Conservation (phyloP, 768 basidiomycete genomes). For the Roridomyces roridus region DNA sequence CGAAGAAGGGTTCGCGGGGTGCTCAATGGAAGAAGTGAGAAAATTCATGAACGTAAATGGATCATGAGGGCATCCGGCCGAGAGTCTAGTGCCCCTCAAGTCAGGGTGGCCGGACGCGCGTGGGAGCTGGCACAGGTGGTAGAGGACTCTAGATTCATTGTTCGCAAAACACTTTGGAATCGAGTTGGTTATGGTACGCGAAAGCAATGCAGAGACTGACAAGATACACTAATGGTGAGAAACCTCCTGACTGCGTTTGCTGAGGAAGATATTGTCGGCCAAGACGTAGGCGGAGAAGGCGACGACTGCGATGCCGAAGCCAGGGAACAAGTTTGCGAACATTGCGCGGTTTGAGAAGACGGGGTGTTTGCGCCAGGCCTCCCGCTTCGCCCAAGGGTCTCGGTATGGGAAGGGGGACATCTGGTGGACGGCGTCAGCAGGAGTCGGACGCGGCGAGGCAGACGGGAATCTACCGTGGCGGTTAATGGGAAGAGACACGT, state of each 20-base stretch:
- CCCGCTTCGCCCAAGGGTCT: constrained; percentile 94
- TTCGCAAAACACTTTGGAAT: constrained; percentile 1
- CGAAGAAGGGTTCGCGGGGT: too few relatives aligned
- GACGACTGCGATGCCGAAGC: constrained; percentile 90
- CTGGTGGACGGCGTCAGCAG: constrained; percentile 19
- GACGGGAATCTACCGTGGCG: constrained; percentile 5
- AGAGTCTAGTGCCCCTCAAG: too few relatives aligned
- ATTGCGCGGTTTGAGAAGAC: constrained; percentile 86
- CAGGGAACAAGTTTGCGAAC: constrained; percentile 92
- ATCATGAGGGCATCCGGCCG: too few relatives aligned
- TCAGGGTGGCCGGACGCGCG: too few relatives aligned
- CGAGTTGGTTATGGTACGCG: background rate
- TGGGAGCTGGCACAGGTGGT: too few relatives aligned
- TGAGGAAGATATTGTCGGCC: constrained; percentile 74
- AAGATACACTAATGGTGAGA: constrained; percentile 32
- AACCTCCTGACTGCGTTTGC: constrained; percentile 34
- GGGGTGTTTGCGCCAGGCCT: constrained; percentile 92
- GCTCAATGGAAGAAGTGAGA: too few relatives aligned
- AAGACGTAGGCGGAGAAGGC: constrained; percentile 93
- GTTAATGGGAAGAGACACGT: background rate
- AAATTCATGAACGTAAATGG: too few relatives aligned
- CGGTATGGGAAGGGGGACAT: constrained; percentile 80
- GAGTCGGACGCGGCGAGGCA: too few relatives aligned
- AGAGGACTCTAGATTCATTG: too few relatives aligned
- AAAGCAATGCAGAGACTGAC: background rate